These are phyloP conservation scores for Diphasiastrum complanatum DNA, from an alignment of 83 land plant species.

Conservation along the genomic window DNA sequence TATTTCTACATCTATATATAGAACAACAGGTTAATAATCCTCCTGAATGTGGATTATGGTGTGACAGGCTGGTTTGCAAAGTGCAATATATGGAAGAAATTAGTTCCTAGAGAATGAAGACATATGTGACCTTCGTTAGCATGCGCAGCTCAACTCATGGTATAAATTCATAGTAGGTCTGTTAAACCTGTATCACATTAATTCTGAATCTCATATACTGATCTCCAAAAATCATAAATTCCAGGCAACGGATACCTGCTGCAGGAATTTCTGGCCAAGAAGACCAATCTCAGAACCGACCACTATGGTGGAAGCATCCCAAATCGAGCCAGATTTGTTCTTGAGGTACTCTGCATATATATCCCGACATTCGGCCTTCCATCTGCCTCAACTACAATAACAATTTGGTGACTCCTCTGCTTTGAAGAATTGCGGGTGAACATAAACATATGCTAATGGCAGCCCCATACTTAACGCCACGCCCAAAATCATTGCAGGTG, in stretches of 20 bases:
- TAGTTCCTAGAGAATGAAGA: no score
- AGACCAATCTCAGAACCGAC: slow-evolving; percentile 30
- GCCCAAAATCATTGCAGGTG: slow-evolving; percentile 13
- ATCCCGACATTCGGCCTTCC: no score
- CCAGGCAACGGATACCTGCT: slow-evolving; percentile 36
- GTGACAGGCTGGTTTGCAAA: background rate
- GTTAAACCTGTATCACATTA: no score
- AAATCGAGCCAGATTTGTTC: slow-evolving; percentile 32
- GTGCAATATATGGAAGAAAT: no score
- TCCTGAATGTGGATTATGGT: background rate
- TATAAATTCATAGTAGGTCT: no score
- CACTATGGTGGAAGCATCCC: slow-evolving; percentile 36
- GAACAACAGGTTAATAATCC: background rate
- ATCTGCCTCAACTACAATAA: no score
- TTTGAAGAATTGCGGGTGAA: background rate
- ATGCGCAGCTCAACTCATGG: no score
- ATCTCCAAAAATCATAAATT: background rate
- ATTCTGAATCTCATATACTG: background rate
- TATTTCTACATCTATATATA: background rate
- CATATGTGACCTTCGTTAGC: no score
- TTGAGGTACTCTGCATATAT: slow-evolving; percentile 22
- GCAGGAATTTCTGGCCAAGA: slow-evolving; percentile 35
- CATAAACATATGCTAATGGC: background rate
- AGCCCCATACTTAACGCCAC: background rate
- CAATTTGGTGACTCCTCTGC: no score